Base-by-base conservation (phyloP, 768 basidiomycete genomes). In the Suillus occidentalis region DNA sequence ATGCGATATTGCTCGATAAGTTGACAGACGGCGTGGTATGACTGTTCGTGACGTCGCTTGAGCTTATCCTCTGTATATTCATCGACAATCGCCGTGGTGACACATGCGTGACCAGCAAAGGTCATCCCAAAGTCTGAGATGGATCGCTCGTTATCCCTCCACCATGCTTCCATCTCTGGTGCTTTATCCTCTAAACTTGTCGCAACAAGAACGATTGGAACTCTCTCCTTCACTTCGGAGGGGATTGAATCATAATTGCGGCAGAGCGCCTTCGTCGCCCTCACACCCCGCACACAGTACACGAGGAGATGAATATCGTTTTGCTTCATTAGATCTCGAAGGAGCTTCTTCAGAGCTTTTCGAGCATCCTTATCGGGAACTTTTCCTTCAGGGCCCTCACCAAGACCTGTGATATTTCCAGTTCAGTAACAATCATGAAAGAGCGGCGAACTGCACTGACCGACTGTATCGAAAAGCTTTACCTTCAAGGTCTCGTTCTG, bases 81-180 rank as follows among this genome's bases (percentile, higher is more conserved):
- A 55, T 73, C 66, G 56, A 68, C 73, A 22, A 12, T 67, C n/a
- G 69, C 67, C 4, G 80, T 77, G 18, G 80, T 81, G 61, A 82
- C 71, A 60, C 82, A 83, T 18, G 78, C 81, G 22, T 79, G 75
- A 2, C 75, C 80, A 43, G 74, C 68, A 22, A 81, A 81, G 10
- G 65, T 57, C 72, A 83, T 82, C 14, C 72, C 72, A 45, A 77
- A 69, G 34, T 60, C 63, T 20, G 67, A 67, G 61, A 83, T 75
- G 14, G 65, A 64, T 39, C 67, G 63, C 65, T 78, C 70, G 49
- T 82, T 78, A 57, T 71, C 64, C 20, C 50, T 64, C 81, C 80
- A 82, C 81, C 81, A 82, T 40, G 58, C 61, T 2, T 76, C 75
- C 73, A 79, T 78, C 9, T 75, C 72, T n/a, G 67, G 68, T 36